Conservation (phyloP, 2,329 filamentous ascomycete genomes). For the Aureobasidium subglaciale region DNA sequence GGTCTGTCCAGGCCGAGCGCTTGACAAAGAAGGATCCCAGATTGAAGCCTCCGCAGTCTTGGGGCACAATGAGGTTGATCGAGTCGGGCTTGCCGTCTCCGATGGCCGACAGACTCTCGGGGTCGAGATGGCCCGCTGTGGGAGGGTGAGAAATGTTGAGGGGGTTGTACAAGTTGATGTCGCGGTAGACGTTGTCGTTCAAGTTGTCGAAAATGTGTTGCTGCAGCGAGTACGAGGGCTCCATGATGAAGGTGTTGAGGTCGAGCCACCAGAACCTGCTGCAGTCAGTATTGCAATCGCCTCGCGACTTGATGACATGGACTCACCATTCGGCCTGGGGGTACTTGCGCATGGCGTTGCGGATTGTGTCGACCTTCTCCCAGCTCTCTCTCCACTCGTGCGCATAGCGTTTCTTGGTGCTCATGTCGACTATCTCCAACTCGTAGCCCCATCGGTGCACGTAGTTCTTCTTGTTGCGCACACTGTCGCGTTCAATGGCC, state of each 20-base stretch:
- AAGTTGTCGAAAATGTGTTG: constrained; percentile 82
- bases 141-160: constrained; percentile 86
- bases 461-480: constrained; percentile 91
- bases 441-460: constrained; percentile 86
- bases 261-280: constrained; percentile 99
- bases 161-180: constrained; percentile 95
- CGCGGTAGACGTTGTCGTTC: constrained; percentile 69
- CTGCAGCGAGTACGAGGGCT: constrained; percentile 83
- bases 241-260: constrained; percentile 97
- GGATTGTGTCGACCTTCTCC: constrained; percentile 96
- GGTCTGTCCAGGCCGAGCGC: constrained; percentile 81
- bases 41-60: constrained; percentile 95
- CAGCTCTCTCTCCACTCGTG: constrained; percentile 99
- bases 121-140: constrained; percentile 62
- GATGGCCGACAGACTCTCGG: constrained; percentile 59
- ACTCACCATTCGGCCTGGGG: constrained; percentile 90
- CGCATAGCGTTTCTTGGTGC: constrained; percentile 95
- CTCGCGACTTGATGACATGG: too few relatives aligned
- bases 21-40: constrained; percentile 90
- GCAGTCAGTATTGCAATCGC: not conserved
- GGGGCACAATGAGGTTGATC: constrained; percentile 80
- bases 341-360: constrained; percentile 84
- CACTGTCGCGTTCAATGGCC: constrained; percentile 94
- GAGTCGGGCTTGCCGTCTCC: constrained; percentile 74
- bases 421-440: constrained; percentile 95